phyloP scores from a whole-genome alignment of 1,139 yeast species.

The Pichia sp. region DNA sequence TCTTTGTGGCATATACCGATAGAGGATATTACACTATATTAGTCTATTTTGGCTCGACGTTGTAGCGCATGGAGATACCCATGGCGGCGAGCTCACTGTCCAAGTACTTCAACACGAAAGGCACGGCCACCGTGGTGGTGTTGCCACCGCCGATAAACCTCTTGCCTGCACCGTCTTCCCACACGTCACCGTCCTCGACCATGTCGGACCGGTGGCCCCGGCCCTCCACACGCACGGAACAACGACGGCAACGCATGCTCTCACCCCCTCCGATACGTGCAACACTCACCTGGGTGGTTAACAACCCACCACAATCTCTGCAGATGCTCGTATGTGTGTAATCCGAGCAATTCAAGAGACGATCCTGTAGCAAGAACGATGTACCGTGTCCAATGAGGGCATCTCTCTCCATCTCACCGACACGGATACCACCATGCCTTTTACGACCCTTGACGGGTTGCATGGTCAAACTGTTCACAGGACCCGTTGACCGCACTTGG shows the following conservation, averaged over 20 bases:
- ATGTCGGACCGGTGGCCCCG: slow-evolving; percentile 25
- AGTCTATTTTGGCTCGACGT: slow-evolving; percentile 56
- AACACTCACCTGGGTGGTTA: slow-evolving; percentile 84
- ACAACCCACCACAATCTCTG: slow-evolving; percentile 87
- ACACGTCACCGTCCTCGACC: slow-evolving; percentile 67
- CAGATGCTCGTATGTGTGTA: slow-evolving; percentile 89
- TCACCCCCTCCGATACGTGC: slow-evolving; percentile 85
- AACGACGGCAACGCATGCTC: slow-evolving; percentile 81
- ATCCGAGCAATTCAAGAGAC: slow-evolving; percentile 92
- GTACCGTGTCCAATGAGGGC: slow-evolving; percentile 98
- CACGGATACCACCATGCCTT: slow-evolving; percentile 99
- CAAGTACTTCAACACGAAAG: slow-evolving; percentile 89
- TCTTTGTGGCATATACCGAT: neutral
- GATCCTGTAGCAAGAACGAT: slow-evolving; percentile 91
- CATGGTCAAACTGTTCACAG: slow-evolving; percentile 94
- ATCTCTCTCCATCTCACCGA: slow-evolving; percentile 99
- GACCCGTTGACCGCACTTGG: slow-evolving; percentile 99
- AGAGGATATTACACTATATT: neutral
- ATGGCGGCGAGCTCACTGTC: slow-evolving; percentile 95
- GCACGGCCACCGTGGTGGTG: slow-evolving; percentile 92
- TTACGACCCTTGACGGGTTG: slow-evolving; percentile 99
- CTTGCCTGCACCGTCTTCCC: slow-evolving; percentile 98
- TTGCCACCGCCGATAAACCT: slow-evolving; percentile 88
- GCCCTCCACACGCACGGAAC: slow-evolving; percentile 62
- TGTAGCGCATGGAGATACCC: slow-evolving; percentile 92